phyloP scores from a whole-genome alignment of 2,329 filamentous ascomycete genomes.

The Aspergillus sp. region DNA sequence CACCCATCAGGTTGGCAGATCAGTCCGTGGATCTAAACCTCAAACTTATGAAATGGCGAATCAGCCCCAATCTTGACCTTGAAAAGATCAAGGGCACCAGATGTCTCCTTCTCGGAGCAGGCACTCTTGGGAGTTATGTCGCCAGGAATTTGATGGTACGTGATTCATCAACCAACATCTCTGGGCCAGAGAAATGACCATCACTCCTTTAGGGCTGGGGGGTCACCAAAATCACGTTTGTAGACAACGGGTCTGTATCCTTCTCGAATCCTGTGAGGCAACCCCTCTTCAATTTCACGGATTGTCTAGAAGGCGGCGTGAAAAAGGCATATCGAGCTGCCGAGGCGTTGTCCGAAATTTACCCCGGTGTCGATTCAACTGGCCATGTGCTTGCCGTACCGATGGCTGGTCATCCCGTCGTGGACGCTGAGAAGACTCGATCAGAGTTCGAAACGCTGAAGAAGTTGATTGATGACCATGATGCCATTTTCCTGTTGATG shows the following conservation, averaged over 20 bases:
- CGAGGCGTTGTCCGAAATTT: constrained; percentile 77
- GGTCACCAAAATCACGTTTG: constrained; percentile 89
- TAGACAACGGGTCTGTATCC: constrained; percentile 90
- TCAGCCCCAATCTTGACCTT: constrained; percentile 82
- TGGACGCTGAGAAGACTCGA: constrained; percentile 67
- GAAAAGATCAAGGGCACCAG: constrained; percentile 86
- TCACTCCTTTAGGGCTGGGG: constrained; percentile 68
- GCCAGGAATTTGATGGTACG: constrained; percentile 75
- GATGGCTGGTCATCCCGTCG: constrained; percentile 90
- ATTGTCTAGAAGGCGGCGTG: constrained; percentile 81
- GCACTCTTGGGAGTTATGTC: constrained; percentile 91
- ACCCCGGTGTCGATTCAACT: constrained; percentile 79
- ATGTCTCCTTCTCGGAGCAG: constrained; percentile 86
- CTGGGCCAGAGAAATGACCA: neutral
- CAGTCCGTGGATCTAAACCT: constrained; percentile 94
- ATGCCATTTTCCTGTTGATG: constrained; percentile 95
- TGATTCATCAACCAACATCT: neutral
- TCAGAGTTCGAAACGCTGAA: constrained; percentile 74
- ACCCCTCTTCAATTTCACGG: constrained; percentile 84
- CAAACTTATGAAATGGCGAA: constrained; percentile 98
- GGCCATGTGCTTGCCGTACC: constrained; percentile 85
- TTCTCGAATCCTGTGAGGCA: constrained; percentile 97
- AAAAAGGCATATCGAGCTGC: constrained; percentile 81
- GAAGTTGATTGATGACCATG: constrained; percentile 75
- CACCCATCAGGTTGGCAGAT: constrained; percentile 64